Base-by-base conservation (phyloP, 805 yeast genomes). In the Candida railenensis region DNA sequence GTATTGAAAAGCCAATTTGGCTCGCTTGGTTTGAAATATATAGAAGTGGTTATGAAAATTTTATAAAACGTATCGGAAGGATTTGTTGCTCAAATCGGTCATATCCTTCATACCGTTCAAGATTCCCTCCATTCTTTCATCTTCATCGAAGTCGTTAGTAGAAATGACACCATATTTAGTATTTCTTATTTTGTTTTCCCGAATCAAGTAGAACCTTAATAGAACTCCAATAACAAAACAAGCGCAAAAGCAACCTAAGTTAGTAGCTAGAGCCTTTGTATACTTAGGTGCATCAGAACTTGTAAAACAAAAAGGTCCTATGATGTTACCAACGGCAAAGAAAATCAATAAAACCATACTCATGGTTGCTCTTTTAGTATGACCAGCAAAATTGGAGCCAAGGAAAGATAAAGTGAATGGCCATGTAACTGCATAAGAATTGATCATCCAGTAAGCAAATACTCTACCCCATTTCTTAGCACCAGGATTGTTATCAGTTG, bases 371-470 rank as follows among this genome's bases (percentile, higher is more conserved):
- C 48, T 20, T 34, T 48, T 48, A 18, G 51, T 48, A 21, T 45
- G 48, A 20, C 51, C 51, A 19, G 51, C 51, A 45, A 37, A 45
- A 34, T 48, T 48, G 37, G 57, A 49, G 40, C 65, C 63, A 42
- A 57, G 51, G 37, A 61, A 44, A 34, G 58, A 52, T 51, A 62
- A 52, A 30, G 52, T 50, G 46, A 51, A 61, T 8, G 63, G 62
- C 56, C 55, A 61, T n/a, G 51, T 42, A 9, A 44, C 62, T 15
- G 60, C 54, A 43, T 53, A 57, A 21, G 59, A 54, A 48, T 59
- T 56, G 37, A 60, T 58, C 66, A 63, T 62, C 64, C 65, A 61
- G 43, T 59, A 60, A 21, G 65, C 59, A 37, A 59, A 53, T 3
- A 60, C 59, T 45, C 64, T 47, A 20, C 66, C 62, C 63, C 66